A percentile compares a stretch with the other conserved stretches of the same genome.
Evolutionary conservation across 164 flowering plant genomes (phyloP).

Genomic region (Vitis amurensis): DNA sequence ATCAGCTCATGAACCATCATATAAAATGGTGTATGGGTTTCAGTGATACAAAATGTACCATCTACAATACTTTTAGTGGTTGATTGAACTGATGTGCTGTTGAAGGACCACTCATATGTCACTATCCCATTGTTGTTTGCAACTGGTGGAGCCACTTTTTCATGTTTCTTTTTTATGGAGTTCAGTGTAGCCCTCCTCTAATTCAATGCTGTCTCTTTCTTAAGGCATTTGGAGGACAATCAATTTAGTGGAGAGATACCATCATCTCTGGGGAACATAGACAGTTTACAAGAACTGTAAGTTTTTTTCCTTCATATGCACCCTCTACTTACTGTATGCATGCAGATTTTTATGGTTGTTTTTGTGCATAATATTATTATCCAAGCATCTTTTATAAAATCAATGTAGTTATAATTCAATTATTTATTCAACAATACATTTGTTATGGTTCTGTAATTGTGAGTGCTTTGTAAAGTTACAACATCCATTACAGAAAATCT

Average conservation of each 20-base stretch:
- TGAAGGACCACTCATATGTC: neutral
- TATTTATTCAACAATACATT: too few relatives aligned
- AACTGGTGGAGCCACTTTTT: conserved; percentile 1
- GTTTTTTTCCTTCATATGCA: conserved; percentile 21
- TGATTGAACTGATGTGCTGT: neutral
- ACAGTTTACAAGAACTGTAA: conserved; percentile 67
- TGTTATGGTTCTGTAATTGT: neutral
- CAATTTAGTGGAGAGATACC: conserved; percentile 63
- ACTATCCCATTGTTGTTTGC: neutral
- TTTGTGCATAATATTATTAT: too few relatives aligned
- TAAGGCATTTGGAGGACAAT: conserved; percentile 77
- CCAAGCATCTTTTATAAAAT: too few relatives aligned
- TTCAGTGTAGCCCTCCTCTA: neutral
- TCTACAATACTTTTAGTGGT: neutral
- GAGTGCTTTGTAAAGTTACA: neutral
- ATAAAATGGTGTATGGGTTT: neutral
- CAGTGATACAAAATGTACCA: neutral
- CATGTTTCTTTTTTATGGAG: neutral
- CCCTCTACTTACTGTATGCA: neutral
- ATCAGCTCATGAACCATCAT: neutral
- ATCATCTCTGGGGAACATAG: conserved; percentile 48
- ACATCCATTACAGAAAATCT: neutral
- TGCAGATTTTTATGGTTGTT: neutral
- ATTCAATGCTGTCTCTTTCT: conserved; percentile 10
- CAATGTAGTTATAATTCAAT: too few relatives aligned